Base-by-base conservation (phyloP, 140 eudicot species). In the Bidens hawaiensis region DNA sequence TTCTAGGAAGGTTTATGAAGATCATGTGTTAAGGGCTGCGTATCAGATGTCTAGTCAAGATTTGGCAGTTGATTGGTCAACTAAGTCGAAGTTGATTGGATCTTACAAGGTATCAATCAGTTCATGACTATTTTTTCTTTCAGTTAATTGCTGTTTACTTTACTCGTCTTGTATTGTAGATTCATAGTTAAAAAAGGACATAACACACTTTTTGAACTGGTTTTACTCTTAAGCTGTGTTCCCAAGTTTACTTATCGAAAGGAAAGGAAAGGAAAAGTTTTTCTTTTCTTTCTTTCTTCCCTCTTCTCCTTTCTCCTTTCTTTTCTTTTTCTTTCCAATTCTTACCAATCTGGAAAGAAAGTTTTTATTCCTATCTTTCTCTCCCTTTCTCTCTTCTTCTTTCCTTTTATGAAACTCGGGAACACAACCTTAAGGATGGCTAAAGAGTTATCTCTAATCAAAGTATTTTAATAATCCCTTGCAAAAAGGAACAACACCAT, bases 51-150 rank as follows among this genome's bases (percentile, higher is more conserved):
- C 94, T 10, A 82, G 58, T 69, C 85, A 81, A 69, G 68, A 60
- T 19, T 72, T 90, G 85, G 83, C 86, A 46, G 67, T 90, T 0
- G 97, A 90, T 72, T 90, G 97, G 96, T 63, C 78, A 6, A 76
- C 83, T 49, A 90, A 61, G 62, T 87, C 88, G 0, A 82, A 90
- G 78, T 3, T 62, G 22, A 74, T 64, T 27, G 97, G 97, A 33
- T 65, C 88, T 24, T 82, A 84, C 65, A 90, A 90, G 97, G 97
- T 90, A 85, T 61, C n/a, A 54, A 17, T 62, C 31, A 54, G 24
- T 36, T 56, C 16, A n/a, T n/a, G n/a, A n/a, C n/a, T n/a, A n/a
- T n/a, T n/a, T n/a, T 48, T 57, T 57, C 13, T 3, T 40, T 33
- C 46, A 22, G 14, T 60, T 70, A 7, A 25, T 11, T 24, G 17